Percentiles rank a stretch among this genome's conserved stretches.
Conservation (phyloP, 2,329 filamentous ascomycete genomes). For the Nemania diffusa region DNA sequence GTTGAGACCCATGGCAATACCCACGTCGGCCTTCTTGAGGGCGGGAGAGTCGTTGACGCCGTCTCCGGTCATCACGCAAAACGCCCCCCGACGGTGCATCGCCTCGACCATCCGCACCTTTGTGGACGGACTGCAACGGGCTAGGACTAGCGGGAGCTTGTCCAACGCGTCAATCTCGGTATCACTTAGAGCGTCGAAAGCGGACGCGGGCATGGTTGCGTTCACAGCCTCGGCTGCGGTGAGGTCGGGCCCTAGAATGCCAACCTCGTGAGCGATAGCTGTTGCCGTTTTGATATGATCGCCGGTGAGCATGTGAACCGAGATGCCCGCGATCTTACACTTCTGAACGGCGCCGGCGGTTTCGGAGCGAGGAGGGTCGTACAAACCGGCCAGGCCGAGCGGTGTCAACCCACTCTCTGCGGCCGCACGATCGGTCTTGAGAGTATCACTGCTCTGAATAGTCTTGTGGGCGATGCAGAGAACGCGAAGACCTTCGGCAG, state of each 20-base stretch:
- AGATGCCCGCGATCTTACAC: constrained; percentile 70
- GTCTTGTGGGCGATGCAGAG: constrained; percentile 70
- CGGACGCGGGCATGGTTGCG: constrained; percentile 69
- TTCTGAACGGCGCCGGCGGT: constrained; percentile 68
- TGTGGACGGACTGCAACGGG: constrained; percentile 74
- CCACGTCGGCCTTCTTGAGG: constrained; percentile 77
- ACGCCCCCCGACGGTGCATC: constrained; percentile 73
- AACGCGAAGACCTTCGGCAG: constrained; percentile 72
- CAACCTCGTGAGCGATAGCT: constrained; percentile 72
- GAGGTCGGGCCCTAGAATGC: constrained; percentile 61
- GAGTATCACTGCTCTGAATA: constrained; percentile 51
- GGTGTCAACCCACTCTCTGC: constrained; percentile 70
- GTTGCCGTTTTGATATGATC: constrained; percentile 75
- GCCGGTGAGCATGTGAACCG: constrained; percentile 76
- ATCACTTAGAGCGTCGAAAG: constrained; percentile 71
- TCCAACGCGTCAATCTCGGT: constrained; percentile 70
- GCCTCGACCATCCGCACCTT: constrained; percentile 82
- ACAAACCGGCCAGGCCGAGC: constrained; percentile 76
- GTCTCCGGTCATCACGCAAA: constrained; percentile 80
- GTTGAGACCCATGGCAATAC: constrained; percentile 78
- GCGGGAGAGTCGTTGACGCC: constrained; percentile 81
- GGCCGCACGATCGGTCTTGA: constrained; percentile 59
- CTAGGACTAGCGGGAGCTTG: constrained; percentile 72
- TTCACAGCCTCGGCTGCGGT: constrained; percentile 53
- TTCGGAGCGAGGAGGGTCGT: constrained; percentile 76